Percentiles rank a stretch among this genome's conserved stretches.
Evolutionary conservation across 208 protist genomes (phyloP).

Genomic region (Endotrypanum monterogeii): DNA sequence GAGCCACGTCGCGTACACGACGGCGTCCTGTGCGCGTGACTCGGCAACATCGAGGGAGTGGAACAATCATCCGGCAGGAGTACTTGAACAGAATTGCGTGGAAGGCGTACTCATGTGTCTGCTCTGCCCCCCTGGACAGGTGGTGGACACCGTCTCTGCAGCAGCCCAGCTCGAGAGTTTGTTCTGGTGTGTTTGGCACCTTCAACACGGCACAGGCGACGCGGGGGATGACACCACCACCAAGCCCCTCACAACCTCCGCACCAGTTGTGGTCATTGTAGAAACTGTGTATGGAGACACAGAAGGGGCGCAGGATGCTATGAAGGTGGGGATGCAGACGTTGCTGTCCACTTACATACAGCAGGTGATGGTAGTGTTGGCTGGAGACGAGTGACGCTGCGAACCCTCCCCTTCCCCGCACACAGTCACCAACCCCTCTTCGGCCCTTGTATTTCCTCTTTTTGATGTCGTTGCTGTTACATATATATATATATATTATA

Average conservation of each 20-base stretch:
- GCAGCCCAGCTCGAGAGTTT: constrained; percentile 4
- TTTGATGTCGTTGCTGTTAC: neutral
- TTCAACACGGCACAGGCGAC: constrained; percentile 4
- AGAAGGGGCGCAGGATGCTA: constrained; percentile 1
- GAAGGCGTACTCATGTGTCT: constrained; percentile 23
- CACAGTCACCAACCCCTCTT: neutral
- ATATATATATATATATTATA: too few relatives aligned
- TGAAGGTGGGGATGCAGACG: constrained; percentile 18
- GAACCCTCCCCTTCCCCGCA: too few relatives aligned
- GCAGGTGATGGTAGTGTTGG: constrained; percentile 12
- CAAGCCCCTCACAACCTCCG: neutral
- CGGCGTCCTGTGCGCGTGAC: neutral
- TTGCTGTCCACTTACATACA: constrained; percentile 24
- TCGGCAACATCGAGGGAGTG: neutral
- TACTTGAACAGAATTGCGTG: constrained; percentile 13
- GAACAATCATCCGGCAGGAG: neutral
- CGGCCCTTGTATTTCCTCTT: neutral
- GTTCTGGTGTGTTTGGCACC: constrained; percentile 19
- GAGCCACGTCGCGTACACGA: constrained; percentile 17
- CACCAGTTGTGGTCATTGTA: constrained; percentile 10
- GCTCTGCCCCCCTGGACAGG: neutral
- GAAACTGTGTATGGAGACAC: constrained; percentile 16
- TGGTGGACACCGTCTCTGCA: neutral
- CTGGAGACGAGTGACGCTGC: neutral
- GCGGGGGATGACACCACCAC: neutral